Base-by-base conservation (phyloP, 768 basidiomycete genomes). In the Pleurotus eryngii region DNA sequence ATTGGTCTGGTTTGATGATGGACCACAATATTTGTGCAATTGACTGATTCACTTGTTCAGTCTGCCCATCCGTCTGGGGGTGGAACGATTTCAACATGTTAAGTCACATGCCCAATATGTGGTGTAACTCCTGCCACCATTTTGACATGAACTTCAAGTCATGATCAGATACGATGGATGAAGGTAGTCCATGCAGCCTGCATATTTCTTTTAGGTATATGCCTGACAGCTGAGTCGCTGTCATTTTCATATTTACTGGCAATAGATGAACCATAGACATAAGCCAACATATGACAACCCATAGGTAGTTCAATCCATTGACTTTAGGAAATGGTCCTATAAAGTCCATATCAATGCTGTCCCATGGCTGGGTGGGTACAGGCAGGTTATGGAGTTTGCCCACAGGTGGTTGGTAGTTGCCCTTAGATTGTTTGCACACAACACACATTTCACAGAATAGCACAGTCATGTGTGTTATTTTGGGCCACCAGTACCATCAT, bases 281-380 rank as follows among this genome's bases (percentile, higher is more conserved):
- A 49, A 70, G 60, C 17, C 63, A 30, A 35, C 67, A 70, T 26
- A 74, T 68, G 1, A 74, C 57, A 1, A 73, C 70, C 62, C 65
- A 69, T 2, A 73, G 48, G 49, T 67, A 69, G 46, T 74, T 69
- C n/a, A 35, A 70, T 0, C 60, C 66, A 49, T 63, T 49, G 48
- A 64, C 15, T 59, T 54, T 35, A 4, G 24, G 24, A 5, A 24
- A 24, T 24, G 24, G 24, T 24, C 24, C 24, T 3, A 24, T 5
- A 5, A 78, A 78, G 61, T 78, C 76, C 49, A 79, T 74, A 0
- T 68, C 70, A 0, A 79, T 74, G 0, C 69, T 67, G 1, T 70
- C 64, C 73, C 72, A 76, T 0, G 76, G 77, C 4, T 59, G 55
- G 0, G 50, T 61, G 0, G 71, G 72, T 0, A 74, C 59, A 0